These are phyloP conservation scores for Pestalotiopsis sp. DNA, from an alignment of 2,329 filamentous ascomycete species.

Conservation along the genomic window DNA sequence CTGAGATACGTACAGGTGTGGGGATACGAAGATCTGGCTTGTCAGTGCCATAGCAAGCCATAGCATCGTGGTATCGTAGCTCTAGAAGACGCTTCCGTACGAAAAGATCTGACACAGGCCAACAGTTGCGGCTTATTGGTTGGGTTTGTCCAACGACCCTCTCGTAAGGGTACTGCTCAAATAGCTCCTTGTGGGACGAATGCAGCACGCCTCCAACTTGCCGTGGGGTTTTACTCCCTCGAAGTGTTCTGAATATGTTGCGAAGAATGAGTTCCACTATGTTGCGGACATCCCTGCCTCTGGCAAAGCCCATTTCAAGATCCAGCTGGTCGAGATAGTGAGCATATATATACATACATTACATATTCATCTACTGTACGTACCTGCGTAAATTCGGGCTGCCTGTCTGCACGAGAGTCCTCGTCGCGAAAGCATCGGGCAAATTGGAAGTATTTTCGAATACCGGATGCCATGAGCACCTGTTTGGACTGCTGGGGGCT, in stretches of 20 bases:
- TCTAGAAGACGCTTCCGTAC: neutral
- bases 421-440: slow-evolving; percentile 95
- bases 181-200: slow-evolving; percentile 31
- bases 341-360: neutral
- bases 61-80: slow-evolving; percentile 70
- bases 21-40: slow-evolving; percentile 86
- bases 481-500: slow-evolving; percentile 99
- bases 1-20: slow-evolving; percentile 50
- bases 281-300: slow-evolving; percentile 67
- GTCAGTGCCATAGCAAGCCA: slow-evolving; percentile 80
- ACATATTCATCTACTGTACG: slow-evolving; percentile 14
- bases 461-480: slow-evolving; percentile 88
- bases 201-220: slow-evolving; percentile 27
- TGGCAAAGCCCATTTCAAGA: slow-evolving; percentile 88
- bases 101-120: neutral
- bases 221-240: slow-evolving; percentile 38
- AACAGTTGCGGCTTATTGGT: neutral
- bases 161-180: neutral
- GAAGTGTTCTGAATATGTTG: slow-evolving; percentile 52
- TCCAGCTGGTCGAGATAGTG: slow-evolving; percentile 61
- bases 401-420: slow-evolving; percentile 85
- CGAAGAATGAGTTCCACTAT: slow-evolving; percentile 52
- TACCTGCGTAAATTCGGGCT: slow-evolving; percentile 95
- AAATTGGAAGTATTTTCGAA: slow-evolving; percentile 85
- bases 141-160: neutral